Percentiles rank a stretch among this genome's conserved stretches.
phyloP scores from a whole-genome alignment of 176 grass and related monocot species.

The Stipa capillata region DNA sequence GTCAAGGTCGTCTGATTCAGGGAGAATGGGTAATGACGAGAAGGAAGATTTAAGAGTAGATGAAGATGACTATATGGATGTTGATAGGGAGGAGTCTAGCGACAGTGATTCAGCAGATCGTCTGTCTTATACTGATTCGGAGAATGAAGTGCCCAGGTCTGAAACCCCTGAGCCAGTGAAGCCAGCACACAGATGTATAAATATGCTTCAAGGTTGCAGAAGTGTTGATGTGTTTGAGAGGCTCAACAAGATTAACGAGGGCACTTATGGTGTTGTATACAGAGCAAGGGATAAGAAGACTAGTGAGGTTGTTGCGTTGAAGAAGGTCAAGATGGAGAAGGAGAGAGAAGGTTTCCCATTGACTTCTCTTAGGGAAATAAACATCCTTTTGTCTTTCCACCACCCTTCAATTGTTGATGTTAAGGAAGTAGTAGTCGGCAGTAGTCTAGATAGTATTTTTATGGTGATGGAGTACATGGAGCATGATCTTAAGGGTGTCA shows the following conservation, averaged over 20 bases:
- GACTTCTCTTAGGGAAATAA: slow-evolving; percentile 96
- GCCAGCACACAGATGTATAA: slow-evolving; percentile 70
- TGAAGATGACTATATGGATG: slow-evolving; percentile 62
- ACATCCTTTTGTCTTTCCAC: slow-evolving; percentile 93
- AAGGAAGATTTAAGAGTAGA: slow-evolving; percentile 25
- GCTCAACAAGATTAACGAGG: slow-evolving; percentile 96
- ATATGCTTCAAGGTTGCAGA: slow-evolving; percentile 97
- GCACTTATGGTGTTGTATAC: slow-evolving; percentile 99
- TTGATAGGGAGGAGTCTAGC: slow-evolving; percentile 44
- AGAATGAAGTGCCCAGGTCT: slow-evolving; percentile 32
- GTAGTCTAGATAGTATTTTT: slow-evolving; percentile 94
- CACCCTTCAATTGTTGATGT: slow-evolving; percentile 95
- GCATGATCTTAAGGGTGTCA: slow-evolving; percentile 92
- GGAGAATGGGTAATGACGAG: slow-evolving; percentile 36
- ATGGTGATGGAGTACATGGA: slow-evolving; percentile 99
- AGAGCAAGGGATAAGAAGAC: slow-evolving; percentile 95
- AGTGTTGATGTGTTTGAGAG: slow-evolving; percentile 99
- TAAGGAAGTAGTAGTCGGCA: slow-evolving; percentile 97
- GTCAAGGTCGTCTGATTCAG: slow-evolving; percentile 74
- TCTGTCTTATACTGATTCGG: slow-evolving; percentile 30
- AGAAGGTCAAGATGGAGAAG: slow-evolving; percentile 99
- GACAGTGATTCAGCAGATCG: slow-evolving; percentile 17
- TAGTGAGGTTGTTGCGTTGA: slow-evolving; percentile 79
- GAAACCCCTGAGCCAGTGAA: slow-evolving; percentile 61
- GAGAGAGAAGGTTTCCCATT: slow-evolving; percentile 95